Conservation (phyloP, 75 land plant genomes). For the Cupressus sempervirens region DNA sequence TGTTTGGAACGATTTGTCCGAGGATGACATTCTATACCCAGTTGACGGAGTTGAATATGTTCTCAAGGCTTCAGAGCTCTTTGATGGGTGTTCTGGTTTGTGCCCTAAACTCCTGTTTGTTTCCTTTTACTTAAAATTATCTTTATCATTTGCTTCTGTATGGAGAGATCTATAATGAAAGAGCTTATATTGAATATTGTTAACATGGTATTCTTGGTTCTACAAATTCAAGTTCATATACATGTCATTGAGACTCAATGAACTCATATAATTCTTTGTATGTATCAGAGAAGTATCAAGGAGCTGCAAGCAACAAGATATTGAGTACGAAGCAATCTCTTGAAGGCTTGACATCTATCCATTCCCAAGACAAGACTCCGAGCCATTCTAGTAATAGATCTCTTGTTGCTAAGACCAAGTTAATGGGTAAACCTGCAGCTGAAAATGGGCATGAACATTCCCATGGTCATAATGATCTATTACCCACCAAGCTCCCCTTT, state of each 20-base stretch:
- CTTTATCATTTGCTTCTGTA: too few relatives aligned
- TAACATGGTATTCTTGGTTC: too few relatives aligned
- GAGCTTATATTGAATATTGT: too few relatives aligned
- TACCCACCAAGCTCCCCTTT: neutral
- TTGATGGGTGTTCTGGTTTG: conserved; percentile 32
- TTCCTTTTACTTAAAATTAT: neutral
- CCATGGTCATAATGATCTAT: neutral
- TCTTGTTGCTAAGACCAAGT: neutral
- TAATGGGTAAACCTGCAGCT: neutral
- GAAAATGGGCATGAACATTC: neutral
- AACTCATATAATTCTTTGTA: neutral
- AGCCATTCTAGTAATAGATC: neutral
- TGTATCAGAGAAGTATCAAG: conserved; percentile 4
- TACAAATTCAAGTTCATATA: too few relatives aligned
- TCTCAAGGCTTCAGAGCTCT: conserved; percentile 78
- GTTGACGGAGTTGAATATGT: conserved; percentile 73
- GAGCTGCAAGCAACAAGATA: neutral
- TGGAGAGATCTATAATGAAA: too few relatives aligned
- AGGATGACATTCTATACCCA: conserved; percentile 68
- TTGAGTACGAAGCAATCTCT: too few relatives aligned
- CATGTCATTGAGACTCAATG: neutral
- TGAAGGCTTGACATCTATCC: neutral
- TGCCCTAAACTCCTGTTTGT: neutral
- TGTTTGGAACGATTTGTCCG: conserved; percentile 86
- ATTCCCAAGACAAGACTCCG: neutral